Evolutionary conservation across 139 green algal genomes (phyloP).

Genomic region (Raphidocelis subcapitata): DNA sequence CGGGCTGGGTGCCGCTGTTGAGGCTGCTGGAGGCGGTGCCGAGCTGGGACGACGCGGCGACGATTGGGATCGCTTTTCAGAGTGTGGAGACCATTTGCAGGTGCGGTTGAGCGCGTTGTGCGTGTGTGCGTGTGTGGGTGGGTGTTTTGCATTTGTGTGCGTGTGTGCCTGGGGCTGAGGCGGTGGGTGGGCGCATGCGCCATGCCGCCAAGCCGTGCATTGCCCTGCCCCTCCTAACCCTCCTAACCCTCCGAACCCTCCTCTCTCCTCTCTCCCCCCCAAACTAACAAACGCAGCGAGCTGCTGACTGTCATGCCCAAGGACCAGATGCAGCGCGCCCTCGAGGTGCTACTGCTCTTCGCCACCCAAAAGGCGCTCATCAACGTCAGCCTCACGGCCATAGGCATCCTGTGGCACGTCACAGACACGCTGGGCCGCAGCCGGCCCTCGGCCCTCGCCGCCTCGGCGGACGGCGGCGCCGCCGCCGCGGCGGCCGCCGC

Average conservation of each 20-base stretch:
- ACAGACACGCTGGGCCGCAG: slow-evolving; percentile 70
- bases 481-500: slow-evolving; percentile 3
- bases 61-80: slow-evolving; percentile 70
- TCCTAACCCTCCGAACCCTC: background rate
- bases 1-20: slow-evolving; percentile 78
- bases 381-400: slow-evolving; percentile 89
- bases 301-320: slow-evolving; percentile 63
- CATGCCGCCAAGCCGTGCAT: background rate
- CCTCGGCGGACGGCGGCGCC: slow-evolving; percentile 1
- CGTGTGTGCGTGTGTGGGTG: background rate
- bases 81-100: slow-evolving; percentile 34
- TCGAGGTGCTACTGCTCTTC: slow-evolving; percentile 72
- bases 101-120: background rate
- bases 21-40: slow-evolving; percentile 74
- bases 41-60: slow-evolving; percentile 36
- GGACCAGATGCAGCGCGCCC: slow-evolving; percentile 39
- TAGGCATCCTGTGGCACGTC: slow-evolving; percentile 89
- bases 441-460: background rate
- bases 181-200: background rate
- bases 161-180: background rate
- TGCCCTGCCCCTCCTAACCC: too few species aligned
- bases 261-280: slow-evolving; percentile 3
- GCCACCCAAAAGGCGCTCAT: slow-evolving; percentile 64
- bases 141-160: background rate
- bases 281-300: slow-evolving; percentile 76